Evolutionary conservation across 2,329 filamentous ascomycete species (phyloP).

Genomic region (Lojkania enalia): DNA sequence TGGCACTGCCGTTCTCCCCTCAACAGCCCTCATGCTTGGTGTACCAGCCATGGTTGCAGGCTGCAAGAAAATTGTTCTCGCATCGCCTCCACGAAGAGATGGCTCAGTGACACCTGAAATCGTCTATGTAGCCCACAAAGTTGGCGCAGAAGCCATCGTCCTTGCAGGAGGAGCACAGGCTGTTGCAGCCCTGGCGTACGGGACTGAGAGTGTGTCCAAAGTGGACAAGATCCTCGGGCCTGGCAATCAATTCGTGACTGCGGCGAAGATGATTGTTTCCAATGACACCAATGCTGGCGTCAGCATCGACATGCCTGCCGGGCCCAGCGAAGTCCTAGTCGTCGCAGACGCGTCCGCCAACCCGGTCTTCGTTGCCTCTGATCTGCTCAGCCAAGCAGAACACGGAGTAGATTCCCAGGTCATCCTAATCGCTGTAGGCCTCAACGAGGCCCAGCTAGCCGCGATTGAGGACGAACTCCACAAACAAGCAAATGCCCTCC

Average conservation of each 20-base stretch:
- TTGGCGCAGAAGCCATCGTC: slow-evolving; percentile 93
- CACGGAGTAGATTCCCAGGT: slow-evolving; percentile 97
- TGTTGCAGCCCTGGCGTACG: slow-evolving; percentile 95
- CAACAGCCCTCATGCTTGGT: slow-evolving; percentile 95
- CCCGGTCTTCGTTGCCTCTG: slow-evolving; percentile 92
- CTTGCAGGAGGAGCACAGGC: slow-evolving; percentile 94
- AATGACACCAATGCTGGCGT: slow-evolving; percentile 97
- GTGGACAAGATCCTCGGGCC: slow-evolving; percentile 98
- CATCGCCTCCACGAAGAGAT: slow-evolving; percentile 85
- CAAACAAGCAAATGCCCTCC: slow-evolving; percentile 80
- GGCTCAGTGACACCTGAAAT: slow-evolving; percentile 94
- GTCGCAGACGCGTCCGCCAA: slow-evolving; percentile 86
- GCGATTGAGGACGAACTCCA: slow-evolving; percentile 93
- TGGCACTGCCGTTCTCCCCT: slow-evolving; percentile 94
- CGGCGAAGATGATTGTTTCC: slow-evolving; percentile 96
- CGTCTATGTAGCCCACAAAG: slow-evolving; percentile 95
- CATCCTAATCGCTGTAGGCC: slow-evolving; percentile 81
- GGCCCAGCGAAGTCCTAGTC: slow-evolving; percentile 95
- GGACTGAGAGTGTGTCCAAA: slow-evolving; percentile 90
- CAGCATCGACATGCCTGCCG: slow-evolving; percentile 97
- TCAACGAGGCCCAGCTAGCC: slow-evolving; percentile 70
- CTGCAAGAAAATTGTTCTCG: slow-evolving; percentile 91
- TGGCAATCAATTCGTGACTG: slow-evolving; percentile 97
- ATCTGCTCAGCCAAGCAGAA: slow-evolving; percentile 92
- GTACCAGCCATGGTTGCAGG: slow-evolving; percentile 97